Base-by-base conservation (phyloP, 495 filamentous ascomycete genomes). In the Neurospora discreta region DNA sequence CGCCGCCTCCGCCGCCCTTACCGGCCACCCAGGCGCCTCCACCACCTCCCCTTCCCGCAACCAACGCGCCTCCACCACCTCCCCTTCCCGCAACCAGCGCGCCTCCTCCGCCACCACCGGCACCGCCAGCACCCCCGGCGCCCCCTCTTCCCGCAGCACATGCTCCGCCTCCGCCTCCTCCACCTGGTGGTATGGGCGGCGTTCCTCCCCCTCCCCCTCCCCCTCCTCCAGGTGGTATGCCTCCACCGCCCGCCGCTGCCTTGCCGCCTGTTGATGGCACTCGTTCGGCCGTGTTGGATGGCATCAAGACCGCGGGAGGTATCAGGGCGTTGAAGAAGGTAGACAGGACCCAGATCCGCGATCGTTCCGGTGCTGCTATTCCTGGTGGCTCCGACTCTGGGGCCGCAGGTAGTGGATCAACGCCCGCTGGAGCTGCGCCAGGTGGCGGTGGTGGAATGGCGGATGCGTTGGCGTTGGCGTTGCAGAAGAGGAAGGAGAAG, bases 401-500 rank as follows among this genome's bases (percentile, higher is more conserved):
- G 10, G 82, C 88, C 44, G 85, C 89, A 18, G 85, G 85, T 68
- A 85, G 85, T 72, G 87, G 84, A 68, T 80, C 87, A 72, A 88
- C 83, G 65, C 81, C 83, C 5, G 78, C 80, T 1, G 83, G 81
- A 5, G 82, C 86, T 72, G 83, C 87, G 39, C 81, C 84, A 18
- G 79, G 78, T 40, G 85, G 78, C 3, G 84, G 80, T 15, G 88
- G 86, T 39, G 91, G 88, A 72, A 85, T 98, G 86, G 92, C 92
- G 36, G 91, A 91, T 81, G 93, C 93, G 69, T 82, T 98, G 72
- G 91, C 92, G 72, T 89, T 88, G 70, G 92, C 91, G 65, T 81
- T 95, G 73, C 87, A 88, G 73, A 88, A 92, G 82, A 84, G 94
- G 82, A 97, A 97, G 83, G 87, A 91, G 82, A 95, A 94, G 85